Evolutionary conservation across 2,329 filamentous ascomycete genomes (phyloP), one percentile per base, ranked within the genome.

Genomic region (Fusarium sambucinum): DNA sequence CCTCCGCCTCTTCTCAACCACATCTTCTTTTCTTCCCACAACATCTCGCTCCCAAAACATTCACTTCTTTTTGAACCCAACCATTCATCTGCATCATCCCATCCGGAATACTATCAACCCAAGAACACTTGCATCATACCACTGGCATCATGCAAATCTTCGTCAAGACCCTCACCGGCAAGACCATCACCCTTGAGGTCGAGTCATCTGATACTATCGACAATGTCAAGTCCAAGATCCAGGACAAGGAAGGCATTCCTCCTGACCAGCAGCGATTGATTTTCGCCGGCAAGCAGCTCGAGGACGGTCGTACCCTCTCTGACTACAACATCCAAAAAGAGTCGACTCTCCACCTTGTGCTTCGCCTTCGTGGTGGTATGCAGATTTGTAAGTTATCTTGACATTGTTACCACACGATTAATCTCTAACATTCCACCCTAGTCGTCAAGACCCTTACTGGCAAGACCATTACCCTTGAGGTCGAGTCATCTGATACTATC

Each of bases 201-300:
- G 93, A 97, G 80, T 94, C 91, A 0, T 92, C 89, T 3, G 94
- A 97, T 77, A 97, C 94, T 50, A 97, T 97, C 81, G 94, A 97
- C 85, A 97, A 97, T 68, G 95, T 97, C 33, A 97, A 98, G 90
- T 90, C 87, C 50, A 98, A 97, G 89, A 98, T 97, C 51, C 95
- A 98, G 82, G 95, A 98, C 78, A 97, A 98, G 89, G 95, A 98
- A 83, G 95, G 95, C 42, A 97, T 98, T 58, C 95, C 94, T 46
- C 94, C 94, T 13, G 94, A 97, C 78, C 94, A 98, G 82, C 94
- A 97, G 85, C 95, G 94, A 74, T 81, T 97, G 72, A 97, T 97
- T 80, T 97, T 97, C 73, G 94, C 94, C 44, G 95, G 95, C 65
- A 98, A 98, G 87, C 95, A 98, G 80, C 89, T 97, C 6, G 95